Evolutionary conservation across 1,139 yeast genomes (phyloP), one percentile per base, ranked within the genome.

Genomic region (Debaryomycetaceae sp.): DNA sequence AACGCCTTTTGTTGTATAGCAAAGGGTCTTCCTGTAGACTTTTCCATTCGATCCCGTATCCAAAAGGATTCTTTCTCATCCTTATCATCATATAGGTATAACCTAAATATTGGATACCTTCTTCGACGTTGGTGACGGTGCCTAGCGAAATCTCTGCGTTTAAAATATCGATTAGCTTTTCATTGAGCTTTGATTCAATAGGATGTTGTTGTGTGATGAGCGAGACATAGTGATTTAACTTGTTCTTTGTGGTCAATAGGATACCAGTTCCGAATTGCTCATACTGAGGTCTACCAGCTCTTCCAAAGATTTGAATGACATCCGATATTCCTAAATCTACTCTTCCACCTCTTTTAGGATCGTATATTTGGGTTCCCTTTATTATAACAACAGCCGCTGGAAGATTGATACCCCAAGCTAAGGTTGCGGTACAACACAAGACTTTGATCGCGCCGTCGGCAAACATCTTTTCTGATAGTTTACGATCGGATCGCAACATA

Each of bases 261-360:
- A 90, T 84, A 70, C 98, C 98, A 2, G 93, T 87, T 72, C 99
- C 99, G 59, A 78, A 85, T 46, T 80, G 81, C 57, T 95, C 97
- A 65, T 82, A 95, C 55, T 95, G 99, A 0, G 99, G 99, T 68
- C 99, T 83, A 68, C 99, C 99, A 36, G 99, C 99, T 71, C 99
- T 87, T 55, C 99, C 99, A 69, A 95, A 93, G 56, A 95, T 95
- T 68, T 95, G 99, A 49, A 95, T 86, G 34, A 95, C 97, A 67
- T 95, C 99, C 0, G 97, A 87, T 20, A 95, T 91, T 2, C 98
- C 97, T 44, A 95, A 73, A 59, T 95, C 99, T 4, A 85, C 82
- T 62, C 84, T 89, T 0, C 98, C 97, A 74, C 99, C 99, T 46
- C 86, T 87, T 59, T 91, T 89, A 0, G 99, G 80, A 63, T 95